Base-by-base conservation (phyloP, 2,329 filamentous ascomycete species). In the Arthrobotrys pseudoclavata region DNA sequence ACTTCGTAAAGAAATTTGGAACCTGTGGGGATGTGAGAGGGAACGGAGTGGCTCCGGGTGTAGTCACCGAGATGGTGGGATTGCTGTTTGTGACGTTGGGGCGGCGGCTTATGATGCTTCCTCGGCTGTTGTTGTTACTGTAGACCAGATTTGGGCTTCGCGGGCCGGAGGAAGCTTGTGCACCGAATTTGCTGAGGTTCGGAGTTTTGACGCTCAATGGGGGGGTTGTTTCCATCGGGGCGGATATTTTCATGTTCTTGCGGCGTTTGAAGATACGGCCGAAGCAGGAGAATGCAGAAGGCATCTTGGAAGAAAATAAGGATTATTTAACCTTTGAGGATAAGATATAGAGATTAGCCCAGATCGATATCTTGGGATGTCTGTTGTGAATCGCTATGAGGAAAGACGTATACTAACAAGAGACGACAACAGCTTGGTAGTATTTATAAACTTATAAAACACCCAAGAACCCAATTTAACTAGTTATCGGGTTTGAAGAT, bases 1-100 rank as follows among this genome's bases (percentile, higher is more conserved):
- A 47, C 37, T 50, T 62, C n/a, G 53, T 55, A 20, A 76, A 69
- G 34, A 57, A 64, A 12, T 55, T 69, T n/a, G 71, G 47, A 34
- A 67, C 55, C 22, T 69, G 64, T 1, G 71, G 37, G 1, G 55
- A 60, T 9, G 71, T 69, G 9, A 63, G 42, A 22, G 55, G 53
- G 48, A 69, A 64, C 22, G 69, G 52, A 26, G 71, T 52, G 13
- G 47, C 26, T 1, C 64, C 48, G 2, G 71, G 57, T 1, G 71
- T 50, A 13, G 57, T 63, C 1, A 76, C 64, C 3, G 64, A 69
- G 15, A 67, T 67, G 13, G 50, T 42, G 15, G 71, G 57, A 22
- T 45, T 45, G 26, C 63, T 67, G 12, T 60, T 60, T 15, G 34
- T 42, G 55, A 60, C 55, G 26, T 60, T 60, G 0, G 55, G 55